Conservation (phyloP, 75 land plant species). For the Selaginella tamariscina region DNA sequence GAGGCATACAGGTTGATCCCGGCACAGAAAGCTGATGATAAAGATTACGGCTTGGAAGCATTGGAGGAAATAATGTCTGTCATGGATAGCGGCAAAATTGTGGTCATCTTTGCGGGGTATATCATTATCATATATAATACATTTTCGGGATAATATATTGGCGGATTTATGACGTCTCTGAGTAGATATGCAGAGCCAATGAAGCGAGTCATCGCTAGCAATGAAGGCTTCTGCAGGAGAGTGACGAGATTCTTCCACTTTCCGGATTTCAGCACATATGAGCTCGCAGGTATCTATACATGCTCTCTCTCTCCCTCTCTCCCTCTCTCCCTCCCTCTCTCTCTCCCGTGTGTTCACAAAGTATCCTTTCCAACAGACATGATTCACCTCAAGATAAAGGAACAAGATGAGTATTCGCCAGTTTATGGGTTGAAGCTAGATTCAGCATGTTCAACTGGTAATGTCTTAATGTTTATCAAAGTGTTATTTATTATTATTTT, state of each 20-base stretch:
- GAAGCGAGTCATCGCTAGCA: conserved; percentile 60
- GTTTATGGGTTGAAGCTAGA: conserved; percentile 73
- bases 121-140: no score
- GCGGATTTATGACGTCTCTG: no score
- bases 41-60: conserved; percentile 81
- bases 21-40: conserved; percentile 67
- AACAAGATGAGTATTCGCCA: conserved; percentile 35
- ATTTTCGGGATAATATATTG: no score
- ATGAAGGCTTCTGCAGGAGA: conserved; percentile 68
- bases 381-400: conserved; percentile 49
- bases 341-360: no score
- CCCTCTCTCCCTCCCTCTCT: no score
- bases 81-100: conserved; percentile 66
- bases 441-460: conserved; percentile 40
- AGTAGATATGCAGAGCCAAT: conserved; percentile 87
- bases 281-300: no score
- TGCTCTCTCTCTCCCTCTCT: no score
- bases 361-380: no score
- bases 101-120: conserved; percentile 93
- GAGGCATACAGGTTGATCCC: conserved; percentile 81
- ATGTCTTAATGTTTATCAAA: no score
- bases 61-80: conserved; percentile 89
- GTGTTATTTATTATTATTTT: no score
- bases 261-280: conserved; percentile 44
- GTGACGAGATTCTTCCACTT: conserved; percentile 64